phyloP scores from a whole-genome alignment of 2,329 filamentous ascomycete genomes.

The Fusarium sp. region DNA sequence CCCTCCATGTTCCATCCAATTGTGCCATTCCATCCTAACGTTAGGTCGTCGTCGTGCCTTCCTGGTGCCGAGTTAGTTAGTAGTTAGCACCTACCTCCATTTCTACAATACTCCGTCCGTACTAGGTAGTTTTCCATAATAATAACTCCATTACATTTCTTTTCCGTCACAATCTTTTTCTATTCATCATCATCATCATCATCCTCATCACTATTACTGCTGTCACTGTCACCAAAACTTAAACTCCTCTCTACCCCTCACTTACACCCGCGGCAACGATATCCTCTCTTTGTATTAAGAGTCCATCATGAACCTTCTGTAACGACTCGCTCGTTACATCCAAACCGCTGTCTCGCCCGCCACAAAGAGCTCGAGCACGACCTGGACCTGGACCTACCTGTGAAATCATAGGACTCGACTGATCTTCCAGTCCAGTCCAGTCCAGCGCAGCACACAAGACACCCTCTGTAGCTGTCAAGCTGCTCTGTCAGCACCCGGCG shows the following conservation, averaged over 20 bases:
- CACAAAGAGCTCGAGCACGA: slow-evolving; percentile 30
- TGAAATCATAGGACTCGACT: slow-evolving; percentile 16
- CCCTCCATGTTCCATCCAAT: slow-evolving; percentile 18
- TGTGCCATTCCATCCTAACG: not conserved
- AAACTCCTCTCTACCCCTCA: slow-evolving; percentile 2
- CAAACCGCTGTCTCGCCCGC: slow-evolving; percentile 30
- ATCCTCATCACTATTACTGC: slow-evolving; percentile 1
- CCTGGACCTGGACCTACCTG: slow-evolving; percentile 24
- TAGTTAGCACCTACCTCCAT: slow-evolving; percentile 24
- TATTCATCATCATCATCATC: slow-evolving; percentile 14
- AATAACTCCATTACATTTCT: slow-evolving; percentile 14
- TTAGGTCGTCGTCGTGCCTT: not conserved
- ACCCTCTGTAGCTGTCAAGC: slow-evolving; percentile 23
- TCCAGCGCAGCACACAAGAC: slow-evolving; percentile 9
- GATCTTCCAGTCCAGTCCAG: not conserved
- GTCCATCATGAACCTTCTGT: slow-evolving; percentile 35
- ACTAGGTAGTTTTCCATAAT: slow-evolving; percentile 6
- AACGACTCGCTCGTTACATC: slow-evolving; percentile 32
- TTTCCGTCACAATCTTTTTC: slow-evolving; percentile 14
- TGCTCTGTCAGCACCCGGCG: slow-evolving; percentile 42
- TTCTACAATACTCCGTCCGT: not conserved
- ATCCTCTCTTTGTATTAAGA: slow-evolving; percentile 15
- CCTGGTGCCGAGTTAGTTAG: slow-evolving; percentile 4
- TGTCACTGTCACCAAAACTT: not conserved
- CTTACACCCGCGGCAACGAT: not conserved